Base-by-base conservation (phyloP, 1,284 basidiomycete genomes). In the Irpex sp. region DNA sequence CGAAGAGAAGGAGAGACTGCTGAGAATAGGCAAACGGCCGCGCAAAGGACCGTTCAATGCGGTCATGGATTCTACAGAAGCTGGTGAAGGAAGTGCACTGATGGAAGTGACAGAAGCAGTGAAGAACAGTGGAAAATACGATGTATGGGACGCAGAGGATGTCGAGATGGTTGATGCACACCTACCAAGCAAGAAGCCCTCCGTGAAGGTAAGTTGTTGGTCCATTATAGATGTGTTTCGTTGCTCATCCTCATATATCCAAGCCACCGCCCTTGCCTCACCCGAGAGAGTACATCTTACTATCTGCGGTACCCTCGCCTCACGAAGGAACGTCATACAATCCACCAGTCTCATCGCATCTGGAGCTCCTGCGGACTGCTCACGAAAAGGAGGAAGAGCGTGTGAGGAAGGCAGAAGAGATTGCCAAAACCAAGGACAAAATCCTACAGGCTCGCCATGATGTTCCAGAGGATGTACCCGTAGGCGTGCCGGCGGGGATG, bases 311-410 rank as follows among this genome's bases (percentile, higher is more conserved):
- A 1, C 75, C 83, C 1, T 75, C 86, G 5, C 97, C 97, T 0
- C 93, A 94, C 67, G 87, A 89, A 33, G 97, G 97, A 17, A 85
- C 89, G 5, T 96, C 94, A n/a, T 98, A 99, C 77, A 98, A 98
- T 74, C 97, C 97, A 0, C 85, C 88, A 0, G 86, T 84, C 13
- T 82, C 85, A 7, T 86, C 89, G 0, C 94, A 98, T 73, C 84
- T 88, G 62, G 86, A 86, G 54, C 84, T 98, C 1, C 76, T 99
- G 15, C 78, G 84, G 11, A 72, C 83, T 57, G 96, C 95, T 0
- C 83, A 88, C 65, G 82, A 88, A 62, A 77, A 83, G 35, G 95
- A 94, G 72, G 82, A 83, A 65, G 81, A 79, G 56, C 81, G 83
- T 49, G 74, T 89, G 21, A 79, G 78, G 39, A 81, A 85, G 53